A percentile compares a stretch with the other conserved stretches of the same genome.
phyloP scores from a whole-genome alignment of 371 early-diverging fungal species.

The Mucor lusitanicus region DNA sequence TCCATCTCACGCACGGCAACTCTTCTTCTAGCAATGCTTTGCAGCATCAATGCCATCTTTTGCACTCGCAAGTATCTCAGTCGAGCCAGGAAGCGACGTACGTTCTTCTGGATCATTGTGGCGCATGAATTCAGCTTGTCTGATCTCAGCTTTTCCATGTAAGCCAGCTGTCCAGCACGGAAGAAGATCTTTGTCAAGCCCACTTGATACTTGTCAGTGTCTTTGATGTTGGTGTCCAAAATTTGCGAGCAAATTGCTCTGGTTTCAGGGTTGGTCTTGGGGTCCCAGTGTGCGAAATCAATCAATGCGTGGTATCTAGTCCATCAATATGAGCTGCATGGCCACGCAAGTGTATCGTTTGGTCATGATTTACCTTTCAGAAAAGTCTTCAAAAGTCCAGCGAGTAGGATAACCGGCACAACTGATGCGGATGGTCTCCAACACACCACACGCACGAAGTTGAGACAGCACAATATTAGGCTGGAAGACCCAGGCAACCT shows the following conservation, averaged over 20 bases:
- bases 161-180: conserved; percentile 95
- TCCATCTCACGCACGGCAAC: conserved; percentile 59
- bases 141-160: conserved; percentile 86
- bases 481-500: conserved; percentile 89
- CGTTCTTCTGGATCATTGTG: conserved; percentile 86
- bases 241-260: conserved; percentile 62
- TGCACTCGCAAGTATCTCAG: conserved; percentile 62
- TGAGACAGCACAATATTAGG: conserved; percentile 93
- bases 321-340: not conserved
- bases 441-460: conserved; percentile 98
- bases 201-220: conserved; percentile 90
- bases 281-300: conserved; percentile 67
- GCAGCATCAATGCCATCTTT: conserved; percentile 55
- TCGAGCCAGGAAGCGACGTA: conserved; percentile 75
- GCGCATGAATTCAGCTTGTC: conserved; percentile 80
- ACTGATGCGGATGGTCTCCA: conserved; percentile 99
- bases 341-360: no score
- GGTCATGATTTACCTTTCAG: conserved; percentile 46
- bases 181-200: conserved; percentile 99
- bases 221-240: conserved; percentile 70
- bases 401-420: conserved; percentile 98
- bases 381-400: conserved; percentile 92
- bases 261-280: conserved; percentile 44
- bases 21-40: conserved; percentile 63
- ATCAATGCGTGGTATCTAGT: conserved; percentile 79